phyloP scores from a whole-genome alignment of 768 basidiomycete species.

The Rhizopogon vesiculosus region DNA sequence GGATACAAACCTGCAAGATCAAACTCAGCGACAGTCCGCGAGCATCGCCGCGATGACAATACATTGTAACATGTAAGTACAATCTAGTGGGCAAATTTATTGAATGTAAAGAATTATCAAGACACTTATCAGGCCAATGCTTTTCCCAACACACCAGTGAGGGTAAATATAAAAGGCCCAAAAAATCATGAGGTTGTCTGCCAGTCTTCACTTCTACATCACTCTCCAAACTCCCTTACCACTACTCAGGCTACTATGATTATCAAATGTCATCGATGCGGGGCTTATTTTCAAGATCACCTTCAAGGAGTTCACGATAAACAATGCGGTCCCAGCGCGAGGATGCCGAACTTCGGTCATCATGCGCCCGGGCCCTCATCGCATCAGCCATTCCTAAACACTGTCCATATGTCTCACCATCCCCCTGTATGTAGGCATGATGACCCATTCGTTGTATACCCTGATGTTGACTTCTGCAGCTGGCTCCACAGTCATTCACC shows the following conservation, averaged over 20 bases:
- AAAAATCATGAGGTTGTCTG: no score
- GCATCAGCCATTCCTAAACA: not conserved
- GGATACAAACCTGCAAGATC: not conserved
- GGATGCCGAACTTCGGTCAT: not conserved
- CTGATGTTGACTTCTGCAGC: not conserved
- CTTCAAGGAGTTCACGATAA: not conserved
- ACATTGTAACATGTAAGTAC: not conserved
- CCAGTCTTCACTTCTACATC: not conserved
- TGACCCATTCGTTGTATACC: not conserved
- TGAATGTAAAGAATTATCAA: not conserved
- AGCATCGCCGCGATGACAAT: not conserved
- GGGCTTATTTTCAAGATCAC: not conserved
- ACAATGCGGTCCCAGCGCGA: not conserved
- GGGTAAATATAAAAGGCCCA: not conserved
- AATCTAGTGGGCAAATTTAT: not conserved
- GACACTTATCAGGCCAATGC: not conserved
- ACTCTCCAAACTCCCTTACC: not conserved
- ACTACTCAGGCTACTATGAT: not conserved
- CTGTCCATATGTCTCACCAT: not conserved
- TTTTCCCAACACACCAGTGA: not conserved
- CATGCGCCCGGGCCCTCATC: not conserved
- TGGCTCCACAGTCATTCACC: not conserved
- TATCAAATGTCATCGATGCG: not conserved
- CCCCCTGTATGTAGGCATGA: not conserved
- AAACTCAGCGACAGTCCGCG: not conserved